Conservation (phyloP, 2,329 filamentous ascomycete genomes). For the Paraconiothyrium brasiliense region DNA sequence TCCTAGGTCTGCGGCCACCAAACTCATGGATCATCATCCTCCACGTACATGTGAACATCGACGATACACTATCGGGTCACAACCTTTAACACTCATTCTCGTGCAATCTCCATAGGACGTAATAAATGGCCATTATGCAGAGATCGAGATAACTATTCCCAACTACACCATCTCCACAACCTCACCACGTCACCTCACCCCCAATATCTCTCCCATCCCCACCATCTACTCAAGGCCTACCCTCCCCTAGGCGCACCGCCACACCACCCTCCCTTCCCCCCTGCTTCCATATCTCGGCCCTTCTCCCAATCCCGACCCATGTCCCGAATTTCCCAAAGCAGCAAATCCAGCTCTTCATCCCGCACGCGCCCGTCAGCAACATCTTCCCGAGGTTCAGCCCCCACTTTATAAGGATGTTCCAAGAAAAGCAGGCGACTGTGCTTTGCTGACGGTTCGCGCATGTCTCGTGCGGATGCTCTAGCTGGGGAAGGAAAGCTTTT, state of each 20-base stretch:
- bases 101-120: too few relatives aligned
- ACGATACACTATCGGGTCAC: too few relatives aligned
- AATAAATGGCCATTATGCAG: too few relatives aligned
- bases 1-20: too few relatives aligned
- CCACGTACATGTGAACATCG: too few relatives aligned
- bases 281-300: neutral
- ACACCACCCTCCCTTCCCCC: neutral
- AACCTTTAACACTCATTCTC: too few relatives aligned
- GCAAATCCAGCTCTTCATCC: neutral
- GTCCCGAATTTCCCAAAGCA: neutral
- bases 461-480: neutral
- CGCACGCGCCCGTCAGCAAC: slow-evolving; percentile 2
- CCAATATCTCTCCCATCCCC: too few relatives aligned
- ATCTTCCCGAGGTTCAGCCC: neutral
- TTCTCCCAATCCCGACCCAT: neutral
- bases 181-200: too few relatives aligned
- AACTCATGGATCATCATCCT: too few relatives aligned
- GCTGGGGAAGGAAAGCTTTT: neutral
- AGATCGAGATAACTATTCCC: too few relatives aligned
- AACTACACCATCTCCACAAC: too few relatives aligned
- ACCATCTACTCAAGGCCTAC: neutral
- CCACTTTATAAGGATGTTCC: neutral
- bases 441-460: neutral
- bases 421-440: neutral
- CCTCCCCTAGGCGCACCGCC: too few relatives aligned